Conservation (phyloP, 805 yeast species). For the Kockiozyma suomiensis region DNA sequence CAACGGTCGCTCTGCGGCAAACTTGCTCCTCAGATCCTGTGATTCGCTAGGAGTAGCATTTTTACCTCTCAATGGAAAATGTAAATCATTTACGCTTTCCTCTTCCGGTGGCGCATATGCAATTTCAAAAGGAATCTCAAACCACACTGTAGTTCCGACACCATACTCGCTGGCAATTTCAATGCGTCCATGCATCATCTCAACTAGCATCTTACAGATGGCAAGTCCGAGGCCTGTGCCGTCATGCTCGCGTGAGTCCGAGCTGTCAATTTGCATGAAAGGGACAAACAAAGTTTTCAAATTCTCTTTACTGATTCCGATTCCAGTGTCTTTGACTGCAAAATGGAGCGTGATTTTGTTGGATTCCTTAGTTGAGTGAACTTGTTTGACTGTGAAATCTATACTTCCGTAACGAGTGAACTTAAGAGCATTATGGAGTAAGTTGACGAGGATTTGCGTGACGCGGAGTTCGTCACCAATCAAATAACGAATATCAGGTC, state of each 20-base stretch:
- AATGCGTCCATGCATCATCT: slow-evolving; percentile 16
- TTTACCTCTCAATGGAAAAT: background rate
- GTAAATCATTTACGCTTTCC: background rate
- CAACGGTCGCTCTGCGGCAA: slow-evolving; percentile 1
- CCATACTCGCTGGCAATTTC: slow-evolving; percentile 8
- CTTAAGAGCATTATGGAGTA: slow-evolving; percentile 17
- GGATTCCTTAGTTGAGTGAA: background rate
- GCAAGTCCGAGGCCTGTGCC: slow-evolving; percentile 23
- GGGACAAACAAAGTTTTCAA: slow-evolving; percentile 1
- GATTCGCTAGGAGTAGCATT: background rate
- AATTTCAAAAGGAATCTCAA: slow-evolving; percentile 10
- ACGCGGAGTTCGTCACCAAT: slow-evolving; percentile 15
- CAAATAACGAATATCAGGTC: background rate
- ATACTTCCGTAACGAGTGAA: slow-evolving; percentile 16
- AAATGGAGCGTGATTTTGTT: slow-evolving; percentile 1
- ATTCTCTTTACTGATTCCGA: slow-evolving; percentile 10
- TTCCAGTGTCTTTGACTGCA: slow-evolving; percentile 17
- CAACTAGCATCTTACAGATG: slow-evolving; percentile 15
- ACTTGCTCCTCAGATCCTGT: background rate
- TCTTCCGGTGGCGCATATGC: background rate
- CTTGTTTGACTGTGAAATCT: background rate
- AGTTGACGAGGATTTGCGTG: slow-evolving; percentile 8
- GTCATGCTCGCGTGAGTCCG: slow-evolving; percentile 18
- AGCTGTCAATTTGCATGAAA: slow-evolving; percentile 14
- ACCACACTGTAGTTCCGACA: slow-evolving; percentile 16